phyloP scores from a whole-genome alignment of 768 basidiomycete genomes.

The Tricholoma terreum region DNA sequence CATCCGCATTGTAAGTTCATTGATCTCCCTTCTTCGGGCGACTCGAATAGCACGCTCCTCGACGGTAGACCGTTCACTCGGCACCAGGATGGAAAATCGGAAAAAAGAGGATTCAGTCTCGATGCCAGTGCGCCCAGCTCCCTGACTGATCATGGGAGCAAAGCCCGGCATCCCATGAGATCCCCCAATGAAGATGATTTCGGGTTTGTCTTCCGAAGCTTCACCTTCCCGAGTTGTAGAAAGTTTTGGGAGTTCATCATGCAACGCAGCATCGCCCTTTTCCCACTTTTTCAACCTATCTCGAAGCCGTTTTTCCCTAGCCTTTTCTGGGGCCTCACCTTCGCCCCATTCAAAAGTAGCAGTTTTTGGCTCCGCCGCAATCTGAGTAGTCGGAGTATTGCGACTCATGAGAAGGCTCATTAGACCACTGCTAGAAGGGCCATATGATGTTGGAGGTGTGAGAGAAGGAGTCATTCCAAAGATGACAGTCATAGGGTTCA shows the following conservation, averaged over 20 bases:
- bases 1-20: constrained; percentile 82
- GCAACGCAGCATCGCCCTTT: constrained; percentile 52
- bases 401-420: constrained; percentile 47
- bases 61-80: constrained; percentile 48
- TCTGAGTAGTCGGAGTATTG: constrained; percentile 29
- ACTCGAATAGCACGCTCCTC: constrained; percentile 59
- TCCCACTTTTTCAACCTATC: constrained; percentile 77
- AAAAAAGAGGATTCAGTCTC: constrained; percentile 46
- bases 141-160: constrained; percentile 28
- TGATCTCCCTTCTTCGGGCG: constrained; percentile 66
- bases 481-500: constrained; percentile 76
- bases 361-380: constrained; percentile 30
- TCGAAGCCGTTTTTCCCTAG: constrained; percentile 69
- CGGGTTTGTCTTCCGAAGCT: constrained; percentile 34
- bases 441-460: constrained; percentile 39
- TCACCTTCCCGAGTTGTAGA: constrained; percentile 37
- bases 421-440: constrained; percentile 32
- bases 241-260: constrained; percentile 62
- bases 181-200: constrained; percentile 50
- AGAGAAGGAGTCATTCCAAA: constrained; percentile 85
- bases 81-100: constrained; percentile 69
- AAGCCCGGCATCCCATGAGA: constrained; percentile 33
- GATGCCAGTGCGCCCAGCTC: constrained; percentile 18
- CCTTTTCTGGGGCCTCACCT: constrained; percentile 59
- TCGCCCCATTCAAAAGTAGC: constrained; percentile 60